phyloP scores from a whole-genome alignment of 2,329 filamentous ascomycete species.

The Setomelanomma holmii region DNA sequence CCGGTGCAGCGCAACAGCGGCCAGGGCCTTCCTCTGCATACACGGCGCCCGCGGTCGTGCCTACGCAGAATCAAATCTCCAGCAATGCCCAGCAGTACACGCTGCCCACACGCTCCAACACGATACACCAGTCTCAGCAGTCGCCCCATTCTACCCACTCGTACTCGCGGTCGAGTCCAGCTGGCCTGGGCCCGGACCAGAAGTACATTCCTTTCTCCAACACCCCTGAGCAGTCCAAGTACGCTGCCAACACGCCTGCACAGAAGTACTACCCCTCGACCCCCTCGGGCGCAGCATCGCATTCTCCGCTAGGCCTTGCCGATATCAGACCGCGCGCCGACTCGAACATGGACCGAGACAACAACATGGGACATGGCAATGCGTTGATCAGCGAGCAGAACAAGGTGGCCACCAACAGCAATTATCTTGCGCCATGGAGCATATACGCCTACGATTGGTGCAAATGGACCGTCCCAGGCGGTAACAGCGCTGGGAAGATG shows the following conservation, averaged over 20 bases:
- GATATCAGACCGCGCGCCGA: constrained; percentile 90
- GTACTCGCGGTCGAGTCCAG: constrained; percentile 86
- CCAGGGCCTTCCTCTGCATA: constrained; percentile 62
- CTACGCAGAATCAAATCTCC: constrained; percentile 60
- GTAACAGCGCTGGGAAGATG: constrained; percentile 82
- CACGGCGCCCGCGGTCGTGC: constrained; percentile 64
- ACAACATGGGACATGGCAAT: constrained; percentile 62
- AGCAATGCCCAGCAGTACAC: constrained; percentile 66
- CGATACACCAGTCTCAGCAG: constrained; percentile 63
- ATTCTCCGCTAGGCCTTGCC: constrained; percentile 87
- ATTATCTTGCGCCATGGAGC: constrained; percentile 92
- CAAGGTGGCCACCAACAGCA: constrained; percentile 77
- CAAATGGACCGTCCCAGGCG: constrained; percentile 84
- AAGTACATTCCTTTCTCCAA: constrained; percentile 69
- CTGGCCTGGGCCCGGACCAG: constrained; percentile 64
- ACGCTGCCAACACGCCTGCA: constrained; percentile 50
- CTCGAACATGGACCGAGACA: constrained; percentile 76
- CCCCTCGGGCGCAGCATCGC: constrained; percentile 69
- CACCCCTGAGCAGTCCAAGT: constrained; percentile 67
- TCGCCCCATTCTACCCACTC: constrained; percentile 49
- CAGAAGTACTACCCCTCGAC: constrained; percentile 66
- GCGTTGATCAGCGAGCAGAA: constrained; percentile 70
- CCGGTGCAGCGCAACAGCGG: constrained; percentile 57
- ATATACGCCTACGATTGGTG: constrained; percentile 99
- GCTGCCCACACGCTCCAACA: constrained; percentile 70